Base-by-base conservation (phyloP, 1,139 yeast genomes). In the Diutina rugosa region DNA sequence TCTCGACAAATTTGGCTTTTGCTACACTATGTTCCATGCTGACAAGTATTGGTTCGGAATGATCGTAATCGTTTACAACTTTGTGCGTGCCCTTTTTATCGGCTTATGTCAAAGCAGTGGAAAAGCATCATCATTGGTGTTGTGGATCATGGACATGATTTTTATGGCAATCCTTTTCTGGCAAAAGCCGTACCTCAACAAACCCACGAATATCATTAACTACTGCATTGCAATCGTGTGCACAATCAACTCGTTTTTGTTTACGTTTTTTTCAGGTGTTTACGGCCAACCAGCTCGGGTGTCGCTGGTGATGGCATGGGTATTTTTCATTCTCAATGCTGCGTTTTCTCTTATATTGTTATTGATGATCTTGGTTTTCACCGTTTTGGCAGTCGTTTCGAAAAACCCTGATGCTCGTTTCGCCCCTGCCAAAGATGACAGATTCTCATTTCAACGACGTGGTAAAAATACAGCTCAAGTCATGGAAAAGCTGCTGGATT, bases 391-490 rank as follows among this genome's bases (percentile, higher is more conserved):
- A 41, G 61, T 85, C 1, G 69, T 82, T 59, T 81, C 89, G 21
- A 86, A 85, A 72, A 87, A 87, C 65, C 95, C 95, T 38, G 95
- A 87, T 70, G 83, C 89, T 10, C 81, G 89, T 68, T 87, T 87
- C 68, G 87, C 86, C 54, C 93, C 93, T 18, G 91, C 91, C 8
- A 84, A 76, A 62, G 95, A 87, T 72, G 95, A 87, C 66, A 80
- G 95, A 77, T 81, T 87, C 18, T 85, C 93, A 2, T 87, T 87
- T 81, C 90, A 85, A 67, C 79, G 81, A 66, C 77, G 72, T 5
- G 51, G 35, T n/a, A 49, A 49, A 16, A 16, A 49, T 12, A 10
- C 28, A 3, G 21, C 53, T 4, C 41, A 28, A 12, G 21, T 32
- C 10, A 18, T 16, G 18, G 61, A 56, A 55, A 56, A 52, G 56